A percentile compares a stretch with the other conserved stretches of the same genome.
These are phyloP conservation scores for Alnus rubra DNA, from an alignment of 306 rosid species.

Conservation along the genomic window DNA sequence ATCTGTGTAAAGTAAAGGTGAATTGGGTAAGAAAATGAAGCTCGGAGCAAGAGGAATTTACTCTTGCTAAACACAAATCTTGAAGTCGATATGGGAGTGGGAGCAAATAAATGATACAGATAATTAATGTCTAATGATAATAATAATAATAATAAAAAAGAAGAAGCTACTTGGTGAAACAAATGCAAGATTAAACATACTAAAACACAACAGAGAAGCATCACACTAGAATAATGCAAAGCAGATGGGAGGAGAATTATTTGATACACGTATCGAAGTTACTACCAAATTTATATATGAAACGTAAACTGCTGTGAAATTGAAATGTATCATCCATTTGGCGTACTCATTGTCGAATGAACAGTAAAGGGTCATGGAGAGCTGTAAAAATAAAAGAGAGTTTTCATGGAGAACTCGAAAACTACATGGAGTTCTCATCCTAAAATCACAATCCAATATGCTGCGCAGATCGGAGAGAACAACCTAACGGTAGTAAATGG, in stretches of 20 bases:
- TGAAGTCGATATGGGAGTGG: neutral
- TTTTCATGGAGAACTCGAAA: too few species aligned
- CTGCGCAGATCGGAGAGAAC: slow-evolving; percentile 18
- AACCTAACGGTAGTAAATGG: slow-evolving; percentile 81
- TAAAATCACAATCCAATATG: slow-evolving; percentile 27
- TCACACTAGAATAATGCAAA: neutral
- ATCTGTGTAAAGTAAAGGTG: too few species aligned
- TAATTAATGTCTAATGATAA: too few species aligned
- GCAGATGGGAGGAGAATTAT: slow-evolving; percentile 4
- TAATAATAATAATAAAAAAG: too few species aligned
- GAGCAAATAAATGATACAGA: too few species aligned
- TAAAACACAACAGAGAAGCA: neutral
- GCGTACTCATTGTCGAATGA: slow-evolving; percentile 26
- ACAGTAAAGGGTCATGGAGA: slow-evolving; percentile 18
- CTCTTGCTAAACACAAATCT: neutral
- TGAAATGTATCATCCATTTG: slow-evolving; percentile 11
- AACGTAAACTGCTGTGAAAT: slow-evolving; percentile 15
- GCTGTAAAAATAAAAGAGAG: neutral
- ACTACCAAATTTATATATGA: slow-evolving; percentile 28
- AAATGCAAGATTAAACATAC: neutral
- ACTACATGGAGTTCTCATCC: slow-evolving; percentile 27
- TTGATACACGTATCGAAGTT: slow-evolving; percentile 10
- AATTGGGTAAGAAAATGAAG: too few species aligned
- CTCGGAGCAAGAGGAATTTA: too few species aligned
- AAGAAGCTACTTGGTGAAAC: neutral